These are phyloP conservation scores for Monosporascus sp. DNA, from an alignment of 2,329 filamentous ascomycete genomes.

Conservation along the genomic window DNA sequence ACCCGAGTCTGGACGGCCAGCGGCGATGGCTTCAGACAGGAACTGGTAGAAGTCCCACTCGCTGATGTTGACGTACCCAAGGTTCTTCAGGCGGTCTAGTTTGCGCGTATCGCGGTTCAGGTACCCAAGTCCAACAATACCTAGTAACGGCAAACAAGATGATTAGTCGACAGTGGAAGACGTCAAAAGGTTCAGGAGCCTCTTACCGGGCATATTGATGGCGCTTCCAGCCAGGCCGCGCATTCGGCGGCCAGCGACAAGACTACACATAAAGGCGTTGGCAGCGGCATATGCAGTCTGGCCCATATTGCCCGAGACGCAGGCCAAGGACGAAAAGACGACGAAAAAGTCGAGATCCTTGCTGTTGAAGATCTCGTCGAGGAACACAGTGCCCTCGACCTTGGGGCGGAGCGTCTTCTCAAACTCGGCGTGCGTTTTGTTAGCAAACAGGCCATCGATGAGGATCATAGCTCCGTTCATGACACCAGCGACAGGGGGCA, in stretches of 20 bases:
- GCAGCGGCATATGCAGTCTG: constrained; percentile 34
- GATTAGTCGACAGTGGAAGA: constrained; percentile 1
- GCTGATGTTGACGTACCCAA: constrained; percentile 8
- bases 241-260: constrained; percentile 21
- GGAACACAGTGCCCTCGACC: constrained; percentile 28
- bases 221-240: constrained; percentile 20
- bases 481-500: constrained; percentile 33
- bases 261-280: constrained; percentile 31
- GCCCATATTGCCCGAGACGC: constrained; percentile 30
- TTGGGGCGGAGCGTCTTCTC: constrained; percentile 29
- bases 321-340: constrained; percentile 32
- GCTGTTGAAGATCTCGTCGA: constrained; percentile 27
- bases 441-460: constrained; percentile 25
- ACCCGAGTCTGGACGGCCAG: constrained; percentile 2
- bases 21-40: constrained; percentile 14
- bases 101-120: constrained; percentile 15
- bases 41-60: constrained; percentile 14
- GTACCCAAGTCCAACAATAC: constrained; percentile 19
- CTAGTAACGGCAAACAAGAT: constrained; percentile 1
- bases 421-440: constrained; percentile 26
- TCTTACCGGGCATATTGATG: constrained; percentile 21
- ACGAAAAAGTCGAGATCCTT: constrained; percentile 36
- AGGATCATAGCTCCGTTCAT: constrained; percentile 34
- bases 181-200: constrained; percentile 8
- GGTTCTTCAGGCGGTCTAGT: constrained; percentile 11